Evolutionary conservation across 2,329 filamentous ascomycete genomes (phyloP).

Genomic region (Aspergillus phoenicis): DNA sequence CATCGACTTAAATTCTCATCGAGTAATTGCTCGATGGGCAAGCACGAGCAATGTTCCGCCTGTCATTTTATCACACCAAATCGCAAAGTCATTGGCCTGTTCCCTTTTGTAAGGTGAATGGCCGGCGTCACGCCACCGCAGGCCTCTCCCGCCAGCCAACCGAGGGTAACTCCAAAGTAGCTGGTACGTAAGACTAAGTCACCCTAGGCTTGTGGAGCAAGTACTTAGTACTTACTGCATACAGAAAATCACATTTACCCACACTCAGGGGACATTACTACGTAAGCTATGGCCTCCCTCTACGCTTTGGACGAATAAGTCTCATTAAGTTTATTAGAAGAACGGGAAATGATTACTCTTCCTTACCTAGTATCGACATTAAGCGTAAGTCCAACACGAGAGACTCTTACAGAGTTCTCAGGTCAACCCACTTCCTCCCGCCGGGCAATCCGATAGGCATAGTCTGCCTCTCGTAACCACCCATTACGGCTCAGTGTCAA

Average conservation of each 20-base stretch:
- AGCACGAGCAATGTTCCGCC: background rate
- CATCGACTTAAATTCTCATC: background rate
- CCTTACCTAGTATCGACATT: too few relatives aligned
- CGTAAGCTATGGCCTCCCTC: too few relatives aligned
- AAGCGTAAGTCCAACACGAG: background rate
- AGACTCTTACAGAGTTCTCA: background rate
- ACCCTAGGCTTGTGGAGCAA: background rate
- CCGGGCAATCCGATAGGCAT: background rate
- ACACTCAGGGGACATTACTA: too few relatives aligned
- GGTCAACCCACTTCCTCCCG: background rate
- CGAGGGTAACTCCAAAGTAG: background rate
- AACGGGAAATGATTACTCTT: too few relatives aligned
- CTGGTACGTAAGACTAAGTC: background rate
- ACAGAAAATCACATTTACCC: too few relatives aligned
- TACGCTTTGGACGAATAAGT: too few relatives aligned
- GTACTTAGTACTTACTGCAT: background rate
- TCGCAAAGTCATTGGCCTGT: background rate
- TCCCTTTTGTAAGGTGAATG: background rate
- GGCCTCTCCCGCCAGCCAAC: background rate
- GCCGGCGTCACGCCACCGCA: background rate
- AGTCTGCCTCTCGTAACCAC: background rate
- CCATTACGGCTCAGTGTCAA: background rate
- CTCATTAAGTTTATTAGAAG: too few relatives aligned
- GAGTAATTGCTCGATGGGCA: background rate
- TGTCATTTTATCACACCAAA: background rate